These are phyloP conservation scores for Hypoxylon perforatum DNA, from an alignment of 495 filamentous ascomycete species.

Conservation along the genomic window DNA sequence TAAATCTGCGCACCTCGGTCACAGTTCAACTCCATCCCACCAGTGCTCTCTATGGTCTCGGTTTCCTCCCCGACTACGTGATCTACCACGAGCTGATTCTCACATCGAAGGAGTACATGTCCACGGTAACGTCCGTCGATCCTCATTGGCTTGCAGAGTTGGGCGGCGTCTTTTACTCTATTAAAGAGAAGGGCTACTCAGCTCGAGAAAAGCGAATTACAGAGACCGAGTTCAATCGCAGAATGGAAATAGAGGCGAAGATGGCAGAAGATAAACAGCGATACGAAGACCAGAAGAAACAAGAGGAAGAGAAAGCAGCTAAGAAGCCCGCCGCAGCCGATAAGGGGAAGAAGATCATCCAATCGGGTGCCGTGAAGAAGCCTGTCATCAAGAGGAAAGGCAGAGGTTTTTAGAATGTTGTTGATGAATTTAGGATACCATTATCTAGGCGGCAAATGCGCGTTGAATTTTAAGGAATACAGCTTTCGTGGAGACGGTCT, in stretches of 20 bases:
- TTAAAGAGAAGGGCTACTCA: constrained; percentile 98
- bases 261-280: constrained; percentile 89
- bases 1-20: constrained; percentile 94
- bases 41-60: constrained; percentile 88
- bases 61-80: constrained; percentile 95
- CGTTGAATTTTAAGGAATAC: not conserved
- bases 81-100: constrained; percentile 98
- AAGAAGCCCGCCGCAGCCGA: constrained; percentile 56
- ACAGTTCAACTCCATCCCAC: constrained; percentile 95
- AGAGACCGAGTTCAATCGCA: constrained; percentile 92
- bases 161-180: constrained; percentile 97
- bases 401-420: constrained; percentile 58
- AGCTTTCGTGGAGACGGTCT: constrained; percentile 10
- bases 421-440: constrained; percentile 19
- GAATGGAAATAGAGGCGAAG: constrained; percentile 94
- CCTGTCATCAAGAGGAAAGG: constrained; percentile 68
- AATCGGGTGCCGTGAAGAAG: constrained; percentile 69
- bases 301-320: constrained; percentile 55
- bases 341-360: constrained; percentile 64
- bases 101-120: constrained; percentile 99
- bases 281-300: constrained; percentile 68
- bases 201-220: constrained; percentile 88
- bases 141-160: constrained; percentile 98
- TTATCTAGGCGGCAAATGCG: not conserved
- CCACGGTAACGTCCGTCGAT: constrained; percentile 94